A percentile compares a stretch with the other conserved stretches of the same genome.
Conservation (phyloP, 108 stramenopile genomes). For the Bacterosira constricta region DNA sequence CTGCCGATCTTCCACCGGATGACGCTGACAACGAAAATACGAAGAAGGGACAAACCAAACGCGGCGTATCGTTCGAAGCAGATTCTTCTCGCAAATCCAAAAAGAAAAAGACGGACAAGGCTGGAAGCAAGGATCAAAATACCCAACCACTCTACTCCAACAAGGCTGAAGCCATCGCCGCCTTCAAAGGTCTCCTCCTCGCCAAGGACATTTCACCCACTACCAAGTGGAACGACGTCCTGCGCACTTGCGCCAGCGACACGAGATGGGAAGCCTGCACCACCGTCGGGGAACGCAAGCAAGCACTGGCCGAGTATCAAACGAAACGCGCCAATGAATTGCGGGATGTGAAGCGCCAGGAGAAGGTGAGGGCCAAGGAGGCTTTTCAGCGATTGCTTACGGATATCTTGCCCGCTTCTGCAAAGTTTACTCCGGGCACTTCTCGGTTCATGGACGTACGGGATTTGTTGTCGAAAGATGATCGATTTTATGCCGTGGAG, state of each 20-base stretch:
- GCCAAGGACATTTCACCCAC: slow-evolving; percentile 73
- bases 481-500: slow-evolving; percentile 82
- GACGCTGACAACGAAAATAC: slow-evolving; percentile 10
- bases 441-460: slow-evolving; percentile 65
- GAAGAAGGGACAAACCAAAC: slow-evolving; percentile 9
- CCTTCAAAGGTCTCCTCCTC: slow-evolving; percentile 82
- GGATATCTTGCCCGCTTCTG: slow-evolving; percentile 57
- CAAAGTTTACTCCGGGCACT: slow-evolving; percentile 45
- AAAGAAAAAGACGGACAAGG: slow-evolving; percentile 31
- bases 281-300: slow-evolving; percentile 77
- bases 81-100: slow-evolving; percentile 41
- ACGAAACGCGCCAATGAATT: slow-evolving; percentile 88
- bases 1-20: slow-evolving; percentile 47
- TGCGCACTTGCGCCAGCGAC: slow-evolving; percentile 66
- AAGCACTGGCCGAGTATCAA: slow-evolving; percentile 87
- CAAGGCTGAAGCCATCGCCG: slow-evolving; percentile 77
- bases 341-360: slow-evolving; percentile 68
- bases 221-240: slow-evolving; percentile 78
- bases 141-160: slow-evolving; percentile 47
- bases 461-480: slow-evolving; percentile 68
- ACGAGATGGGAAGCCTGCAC: slow-evolving; percentile 70
- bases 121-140: slow-evolving; percentile 11
- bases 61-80: slow-evolving; percentile 2
- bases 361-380: slow-evolving; percentile 73
- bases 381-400: slow-evolving; percentile 67